Percentiles rank a stretch among this genome's conserved stretches.
phyloP scores from a whole-genome alignment of 2,329 filamentous ascomycete genomes.

The Phialophora expanda region DNA sequence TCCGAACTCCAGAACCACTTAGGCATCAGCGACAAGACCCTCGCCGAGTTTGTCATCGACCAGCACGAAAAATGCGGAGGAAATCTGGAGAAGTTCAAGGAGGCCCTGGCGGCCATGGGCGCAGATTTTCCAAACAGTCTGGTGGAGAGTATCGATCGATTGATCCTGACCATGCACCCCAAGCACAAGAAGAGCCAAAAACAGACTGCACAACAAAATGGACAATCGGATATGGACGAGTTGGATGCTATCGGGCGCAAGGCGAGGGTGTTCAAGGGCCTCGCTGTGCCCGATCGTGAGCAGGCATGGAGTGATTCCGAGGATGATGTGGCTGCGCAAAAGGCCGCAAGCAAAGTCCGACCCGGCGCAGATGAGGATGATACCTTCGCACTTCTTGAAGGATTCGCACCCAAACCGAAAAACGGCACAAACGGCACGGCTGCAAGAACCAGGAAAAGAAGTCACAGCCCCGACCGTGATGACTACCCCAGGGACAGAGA shows the following conservation, averaged over 20 bases:
- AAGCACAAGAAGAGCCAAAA: slow-evolving; percentile 73
- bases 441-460: slow-evolving; percentile 58
- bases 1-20: slow-evolving; percentile 94
- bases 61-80: slow-evolving; percentile 75
- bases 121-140: slow-evolving; percentile 85
- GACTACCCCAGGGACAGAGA: slow-evolving; percentile 56
- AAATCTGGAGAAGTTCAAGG: slow-evolving; percentile 74
- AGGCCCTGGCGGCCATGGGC: slow-evolving; percentile 74
- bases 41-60: slow-evolving; percentile 94
- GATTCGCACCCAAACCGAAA: slow-evolving; percentile 71
- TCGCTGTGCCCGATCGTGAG: slow-evolving; percentile 82
- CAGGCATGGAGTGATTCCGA: slow-evolving; percentile 60
- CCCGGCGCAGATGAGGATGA: slow-evolving; percentile 71
- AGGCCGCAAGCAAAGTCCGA: slow-evolving; percentile 42
- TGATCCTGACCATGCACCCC: slow-evolving; percentile 89
- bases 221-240: slow-evolving; percentile 46
- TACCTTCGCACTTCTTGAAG: slow-evolving; percentile 89
- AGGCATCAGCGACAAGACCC: slow-evolving; percentile 87
- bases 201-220: slow-evolving; percentile 47
- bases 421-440: slow-evolving; percentile 46
- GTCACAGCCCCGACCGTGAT: slow-evolving; percentile 57
- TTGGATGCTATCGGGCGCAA: slow-evolving; percentile 67
- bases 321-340: slow-evolving; percentile 41
- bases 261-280: slow-evolving; percentile 84
- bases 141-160: slow-evolving; percentile 86